Base-by-base conservation (phyloP, 2,329 filamentous ascomycete species). In the Byssochlamys sp. region DNA sequence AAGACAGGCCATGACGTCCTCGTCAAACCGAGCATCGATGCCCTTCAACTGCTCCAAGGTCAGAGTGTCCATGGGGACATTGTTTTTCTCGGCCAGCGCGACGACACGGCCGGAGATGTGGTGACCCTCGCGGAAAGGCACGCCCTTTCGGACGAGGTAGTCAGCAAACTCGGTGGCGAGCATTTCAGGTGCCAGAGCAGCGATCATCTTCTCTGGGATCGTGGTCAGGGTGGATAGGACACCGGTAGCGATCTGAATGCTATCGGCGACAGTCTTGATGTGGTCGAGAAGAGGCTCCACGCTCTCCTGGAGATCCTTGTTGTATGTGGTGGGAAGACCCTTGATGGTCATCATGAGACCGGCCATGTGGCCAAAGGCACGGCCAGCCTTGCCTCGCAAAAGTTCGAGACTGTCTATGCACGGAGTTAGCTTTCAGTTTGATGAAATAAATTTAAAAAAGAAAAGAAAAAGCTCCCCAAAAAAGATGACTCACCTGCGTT, bases 281-380 rank as follows among this genome's bases (percentile, higher is more conserved):
- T 86, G 84, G 72, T 95, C 89, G 53, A 95, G 82, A 75, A 95
- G 84, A n/a, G 88, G 87, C 78, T 95, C 88, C 60, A 89, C 86
- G 58, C 84, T 87, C 75, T 95, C 90, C 74, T 96, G 90, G n/a
- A 95, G 75, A 72, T 95, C 90, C 75, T 95, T 95, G 79, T 95
- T 92, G 79, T 95, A 95, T 2, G 88, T 90, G 50, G 83, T 88
- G 1, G 89, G 88, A 28, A 94, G 82, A 57, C 87, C 87, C 73
- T 88, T 87, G 72, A 86, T 73, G 39, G 85, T 89, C 76, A 85
- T 86, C 81, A 90, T 90, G 62, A 94, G 75, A 39, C 89, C 89
- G 4, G 87, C 83, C 84, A 92, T 88, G 62, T 90, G 86, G 27
- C 90, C 90, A 67, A 95, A 92, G 2, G 85, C 82, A 58, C 87